Evolutionary conservation across 495 filamentous ascomycete genomes (phyloP), one percentile per base, ranked within the genome.

Genomic region (Neurospora terricola): DNA sequence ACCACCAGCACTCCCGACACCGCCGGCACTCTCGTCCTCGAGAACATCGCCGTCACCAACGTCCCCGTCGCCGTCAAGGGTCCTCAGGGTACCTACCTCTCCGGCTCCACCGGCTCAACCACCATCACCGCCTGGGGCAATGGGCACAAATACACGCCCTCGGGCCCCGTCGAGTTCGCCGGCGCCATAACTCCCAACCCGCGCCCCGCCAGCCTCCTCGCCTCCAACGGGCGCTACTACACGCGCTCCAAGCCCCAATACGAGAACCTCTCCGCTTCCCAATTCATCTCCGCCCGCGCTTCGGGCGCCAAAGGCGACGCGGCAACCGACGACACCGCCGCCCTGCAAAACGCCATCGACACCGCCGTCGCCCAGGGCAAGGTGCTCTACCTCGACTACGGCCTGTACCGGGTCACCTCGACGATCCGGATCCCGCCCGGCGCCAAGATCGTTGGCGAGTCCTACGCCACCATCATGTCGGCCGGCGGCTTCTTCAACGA

Each of bases 401-500:
- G 88, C 23, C 87, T 91, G 4, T 84, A 88, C 74, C 87, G 90
- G 14, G 88, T 93, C 37, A 87, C 92, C 38, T 80, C 86, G 73
- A 88, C 94, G 37, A 88, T 93, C 69, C 84, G 85, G 38, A 77
- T 90, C 89, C 80, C 88, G 84, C 78, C 88, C 75, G 80, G 92
- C 78, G 71, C 86, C 74, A 85, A 83, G 71, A 94, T 98, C 76
- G 88, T 91, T 34, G 95, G 95, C 75, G 94, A 98, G 80, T 89
- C 93, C 72, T 98, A 90, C 89, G 88, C 95, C 36, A 82, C 94
- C 43, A 93, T 98, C 77, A 90, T 97, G 86, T 94, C 92, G 23
- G 84, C 88, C n/a, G 93, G 93, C 37, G 45, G 73, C 23, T 87
- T 87, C 36, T 98, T 96, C 81, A 83, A 88, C 69, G 88, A 94